Evolutionary conservation across 2,329 filamentous ascomycete species (phyloP).

Genomic region (Penicillium vulpinum): DNA sequence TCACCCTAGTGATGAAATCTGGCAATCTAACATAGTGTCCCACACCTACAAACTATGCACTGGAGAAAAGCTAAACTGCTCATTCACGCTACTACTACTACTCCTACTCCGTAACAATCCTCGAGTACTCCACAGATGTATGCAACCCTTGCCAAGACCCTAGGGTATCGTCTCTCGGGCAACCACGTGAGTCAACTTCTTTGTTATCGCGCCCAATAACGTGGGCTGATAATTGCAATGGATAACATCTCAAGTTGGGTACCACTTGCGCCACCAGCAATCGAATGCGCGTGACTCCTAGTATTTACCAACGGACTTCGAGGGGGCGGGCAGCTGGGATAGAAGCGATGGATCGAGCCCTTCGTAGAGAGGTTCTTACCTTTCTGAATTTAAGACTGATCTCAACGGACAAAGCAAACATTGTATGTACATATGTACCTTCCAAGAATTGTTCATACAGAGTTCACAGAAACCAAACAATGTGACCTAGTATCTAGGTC

Average conservation of each 20-base stretch:
- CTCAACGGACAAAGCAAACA: too few relatives aligned
- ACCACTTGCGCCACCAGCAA: slow-evolving; percentile 94
- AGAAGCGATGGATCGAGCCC: background rate
- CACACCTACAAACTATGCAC: background rate
- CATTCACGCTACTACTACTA: slow-evolving; percentile 70
- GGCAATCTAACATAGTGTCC: slow-evolving; percentile 39
- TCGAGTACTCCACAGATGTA: too few relatives aligned
- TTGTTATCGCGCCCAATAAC: background rate
- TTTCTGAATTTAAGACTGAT: too few relatives aligned
- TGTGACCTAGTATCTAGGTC: background rate
- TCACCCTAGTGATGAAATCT: background rate
- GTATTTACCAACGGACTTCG: background rate
- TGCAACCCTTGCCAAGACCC: slow-evolving; percentile 88
- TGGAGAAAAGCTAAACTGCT: background rate
- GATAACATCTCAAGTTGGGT: slow-evolving; percentile 86
- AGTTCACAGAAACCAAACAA: background rate
- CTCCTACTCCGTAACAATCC: too few relatives aligned
- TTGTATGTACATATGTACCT: too few relatives aligned
- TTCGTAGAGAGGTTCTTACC: background rate
- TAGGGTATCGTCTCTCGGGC: slow-evolving; percentile 95
- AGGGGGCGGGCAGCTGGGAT: background rate
- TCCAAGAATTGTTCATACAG: too few relatives aligned
- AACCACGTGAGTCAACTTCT: slow-evolving; percentile 82
- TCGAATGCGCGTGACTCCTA: slow-evolving; percentile 89
- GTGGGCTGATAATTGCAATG: slow-evolving; percentile 55